These are phyloP conservation scores for Solanum ossicruentum DNA, from an alignment of 257 asterid species.

Conservation along the genomic window DNA sequence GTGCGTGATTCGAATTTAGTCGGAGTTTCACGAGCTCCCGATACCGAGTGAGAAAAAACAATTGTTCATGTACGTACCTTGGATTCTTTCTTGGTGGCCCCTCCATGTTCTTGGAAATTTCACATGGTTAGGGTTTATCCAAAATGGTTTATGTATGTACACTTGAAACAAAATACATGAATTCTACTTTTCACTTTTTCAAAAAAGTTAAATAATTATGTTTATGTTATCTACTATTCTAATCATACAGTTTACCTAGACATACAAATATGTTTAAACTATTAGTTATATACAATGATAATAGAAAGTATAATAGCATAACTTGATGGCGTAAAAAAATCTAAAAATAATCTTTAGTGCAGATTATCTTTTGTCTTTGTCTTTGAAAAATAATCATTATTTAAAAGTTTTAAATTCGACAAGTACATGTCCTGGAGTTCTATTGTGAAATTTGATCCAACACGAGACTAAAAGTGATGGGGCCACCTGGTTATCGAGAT, in stretches of 20 bases:
- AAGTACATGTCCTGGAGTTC: background rate
- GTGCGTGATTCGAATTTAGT: too few species aligned
- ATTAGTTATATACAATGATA: background rate
- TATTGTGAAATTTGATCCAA: background rate
- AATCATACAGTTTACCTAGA: background rate
- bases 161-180: background rate
- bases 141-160: background rate
- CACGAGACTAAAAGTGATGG: background rate
- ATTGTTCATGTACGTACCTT: background rate
- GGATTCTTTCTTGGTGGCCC: background rate
- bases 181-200: background rate
- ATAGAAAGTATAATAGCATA: background rate
- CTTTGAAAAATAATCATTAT: background rate
- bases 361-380: background rate
- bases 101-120: background rate
- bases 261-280: background rate
- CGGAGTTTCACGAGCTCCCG: accelerated
- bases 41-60: too few species aligned
- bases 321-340: background rate
- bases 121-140: background rate
- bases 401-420: background rate
- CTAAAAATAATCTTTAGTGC: background rate
- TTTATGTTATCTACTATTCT: background rate
- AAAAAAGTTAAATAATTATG: background rate
- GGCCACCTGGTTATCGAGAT: background rate